Base-by-base conservation (phyloP, 2,329 filamentous ascomycete species). In the Aspergillus sp. region DNA sequence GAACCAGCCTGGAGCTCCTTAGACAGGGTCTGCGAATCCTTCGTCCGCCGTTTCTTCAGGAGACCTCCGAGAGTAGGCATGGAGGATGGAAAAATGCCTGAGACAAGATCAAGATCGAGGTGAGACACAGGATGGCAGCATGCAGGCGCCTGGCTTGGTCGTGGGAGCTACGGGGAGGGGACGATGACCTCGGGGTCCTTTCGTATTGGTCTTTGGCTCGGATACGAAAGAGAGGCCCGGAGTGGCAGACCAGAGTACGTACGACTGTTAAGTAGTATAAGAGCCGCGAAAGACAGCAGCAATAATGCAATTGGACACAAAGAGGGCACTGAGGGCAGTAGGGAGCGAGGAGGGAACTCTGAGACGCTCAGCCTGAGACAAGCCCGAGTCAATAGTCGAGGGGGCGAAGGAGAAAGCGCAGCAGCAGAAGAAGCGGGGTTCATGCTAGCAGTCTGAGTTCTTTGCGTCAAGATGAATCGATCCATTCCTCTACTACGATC, bases 41-140 rank as follows among this genome's bases (percentile, higher is more conserved):
- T 96, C 80, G 92, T 96, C 86, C 92, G 89, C 85, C 96, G 96
- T 86, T 96, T 98, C 86, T 97, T 97, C 75, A 98, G 87, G 75
- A 97, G 92, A 54, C 75, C 76, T 78, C 91, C 91, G 82, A 97
- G 86, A 77, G 86, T 90, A 87, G 93, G 95, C 95, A 99, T 98
- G 77, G 73, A 71, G 71, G 62, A 66, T 62, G 41, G 44, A 35
- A 64, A 31, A 31, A 31, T 31, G 61, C 60, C 62, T 62, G 57
- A 46, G 59, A 56, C 55, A 33, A 59, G 56, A 62, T 59, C 49
- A 58, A 59, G 57, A 58, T 27, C 35, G 47, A 48, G 55, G 58
- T 55, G 47, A 47, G 48, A 54, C 57, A 9, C 40, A 65, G 56
- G 56, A 54, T 55, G 66, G 68, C 64, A 61, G 66, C 67, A 69